Conservation (phyloP, 2,329 filamentous ascomycete species). For the Sclerotinia subarctica region DNA sequence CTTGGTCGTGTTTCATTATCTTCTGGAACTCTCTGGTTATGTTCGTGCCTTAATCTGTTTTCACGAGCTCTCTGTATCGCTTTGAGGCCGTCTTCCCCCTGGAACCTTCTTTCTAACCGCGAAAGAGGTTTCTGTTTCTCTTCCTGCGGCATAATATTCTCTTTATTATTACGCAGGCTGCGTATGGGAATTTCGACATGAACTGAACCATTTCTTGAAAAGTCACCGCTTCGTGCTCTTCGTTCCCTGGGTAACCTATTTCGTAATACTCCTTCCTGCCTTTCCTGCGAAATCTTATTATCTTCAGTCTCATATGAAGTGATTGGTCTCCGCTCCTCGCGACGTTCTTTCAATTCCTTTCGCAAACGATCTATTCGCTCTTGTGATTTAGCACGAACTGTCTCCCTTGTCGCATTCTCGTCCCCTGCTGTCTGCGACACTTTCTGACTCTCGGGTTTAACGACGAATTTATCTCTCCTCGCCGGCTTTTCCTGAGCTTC, state of each 20-base stretch:
- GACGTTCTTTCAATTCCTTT: constrained; percentile 11
- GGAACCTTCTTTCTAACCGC: constrained; percentile 23
- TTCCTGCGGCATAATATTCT: constrained; percentile 3
- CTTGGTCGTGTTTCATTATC: background rate
- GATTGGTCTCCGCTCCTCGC: constrained; percentile 13
- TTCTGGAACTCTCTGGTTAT: constrained; percentile 8
- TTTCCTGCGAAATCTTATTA: constrained; percentile 9
- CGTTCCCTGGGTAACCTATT: constrained; percentile 6
- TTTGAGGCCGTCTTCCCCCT: constrained; percentile 7
- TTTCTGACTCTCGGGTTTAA: background rate
- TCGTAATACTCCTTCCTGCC: constrained; percentile 8
- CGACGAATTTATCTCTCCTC: background rate
- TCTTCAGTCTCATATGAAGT: constrained; percentile 13
- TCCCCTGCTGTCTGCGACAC: background rate
- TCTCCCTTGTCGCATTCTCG: background rate
- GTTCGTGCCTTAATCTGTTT: constrained; percentile 10
- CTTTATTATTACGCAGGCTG: constrained; percentile 5
- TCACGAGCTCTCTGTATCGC: constrained; percentile 14
- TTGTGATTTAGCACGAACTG: background rate
- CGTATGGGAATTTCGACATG: constrained; percentile 2
- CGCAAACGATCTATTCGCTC: constrained; percentile 16
- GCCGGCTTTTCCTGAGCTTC: background rate
- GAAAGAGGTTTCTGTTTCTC: constrained; percentile 13
- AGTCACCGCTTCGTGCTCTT: constrained; percentile 17
- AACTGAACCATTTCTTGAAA: background rate